A percentile compares a stretch with the other conserved stretches of the same genome.
Conservation (phyloP, 331 rosid species). For the Arachis monticola region DNA sequence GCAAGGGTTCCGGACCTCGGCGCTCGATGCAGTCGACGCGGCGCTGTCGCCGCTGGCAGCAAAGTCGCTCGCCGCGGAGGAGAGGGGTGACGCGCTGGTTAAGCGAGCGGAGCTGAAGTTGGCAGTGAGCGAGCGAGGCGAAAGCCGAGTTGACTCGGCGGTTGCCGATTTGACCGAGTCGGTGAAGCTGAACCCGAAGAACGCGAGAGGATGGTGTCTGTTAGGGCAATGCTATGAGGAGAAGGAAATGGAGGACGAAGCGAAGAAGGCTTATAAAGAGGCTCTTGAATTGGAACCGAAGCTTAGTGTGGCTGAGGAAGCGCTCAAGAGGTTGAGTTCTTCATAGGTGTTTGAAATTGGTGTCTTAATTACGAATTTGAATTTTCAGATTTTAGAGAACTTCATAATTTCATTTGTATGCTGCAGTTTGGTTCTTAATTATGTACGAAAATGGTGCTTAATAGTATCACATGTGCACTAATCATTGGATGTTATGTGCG, state of each 20-base stretch:
- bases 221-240: constrained; percentile 81
- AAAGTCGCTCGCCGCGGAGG: constrained; percentile 56
- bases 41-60: constrained; percentile 82
- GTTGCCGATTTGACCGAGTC: constrained; percentile 67
- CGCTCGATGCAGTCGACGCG: constrained; percentile 75
- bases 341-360: background rate
- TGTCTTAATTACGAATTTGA: background rate
- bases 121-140: constrained; percentile 47
- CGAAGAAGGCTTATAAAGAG: constrained; percentile 70
- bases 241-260: constrained; percentile 75
- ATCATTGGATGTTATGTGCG: background rate
- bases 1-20: constrained; percentile 80
- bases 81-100: constrained; percentile 81
- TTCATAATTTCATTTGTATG: background rate
- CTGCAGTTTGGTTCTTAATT: background rate
- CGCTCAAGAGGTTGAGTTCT: constrained; percentile 57
- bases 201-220: constrained; percentile 59
- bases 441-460: background rate
- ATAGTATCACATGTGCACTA: background rate
- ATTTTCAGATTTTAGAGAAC: constrained; percentile 4
- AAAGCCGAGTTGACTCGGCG: constrained; percentile 61
- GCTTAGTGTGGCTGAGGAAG: constrained; percentile 55
- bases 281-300: constrained; percentile 65
- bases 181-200: constrained; percentile 60
- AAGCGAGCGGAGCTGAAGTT: constrained; percentile 84